Conservation (phyloP, 768 basidiomycete species). For the Rhodotorula kratochvilovae region DNA sequence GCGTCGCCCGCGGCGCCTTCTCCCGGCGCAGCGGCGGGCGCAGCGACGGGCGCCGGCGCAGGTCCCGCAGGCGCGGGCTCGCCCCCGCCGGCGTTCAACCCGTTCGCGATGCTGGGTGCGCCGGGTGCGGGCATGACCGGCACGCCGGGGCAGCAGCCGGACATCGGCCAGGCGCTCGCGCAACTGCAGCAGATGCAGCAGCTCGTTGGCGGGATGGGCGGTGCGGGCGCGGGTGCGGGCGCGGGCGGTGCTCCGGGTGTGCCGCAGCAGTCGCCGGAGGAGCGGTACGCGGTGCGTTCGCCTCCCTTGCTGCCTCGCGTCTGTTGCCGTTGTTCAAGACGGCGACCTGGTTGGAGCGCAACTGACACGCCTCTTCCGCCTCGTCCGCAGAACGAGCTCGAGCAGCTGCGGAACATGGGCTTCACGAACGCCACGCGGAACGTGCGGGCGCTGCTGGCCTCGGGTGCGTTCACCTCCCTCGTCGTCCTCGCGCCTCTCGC, state of each 20-base stretch:
- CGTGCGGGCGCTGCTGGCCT: constrained; percentile 79
- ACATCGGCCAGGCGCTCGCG: constrained; percentile 8
- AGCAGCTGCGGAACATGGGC: constrained; percentile 89
- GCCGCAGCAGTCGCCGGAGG: constrained; percentile 62
- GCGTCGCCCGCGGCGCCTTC: constrained; percentile 3
- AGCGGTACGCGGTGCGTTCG: constrained; percentile 68
- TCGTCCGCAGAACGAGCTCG: constrained; percentile 51
- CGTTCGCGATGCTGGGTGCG: constrained; percentile 19
- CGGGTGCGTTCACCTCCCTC: constrained; percentile 66
- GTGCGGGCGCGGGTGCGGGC: constrained; percentile 6
- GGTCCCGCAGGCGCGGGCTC: constrained; percentile 4
- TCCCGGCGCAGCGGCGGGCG: neutral
- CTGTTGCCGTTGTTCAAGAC: neutral
- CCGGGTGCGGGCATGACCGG: constrained; percentile 10
- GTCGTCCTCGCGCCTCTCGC: neutral
- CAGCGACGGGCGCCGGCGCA: neutral
- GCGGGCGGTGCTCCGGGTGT: constrained; percentile 28
- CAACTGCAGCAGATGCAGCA: constrained; percentile 30
- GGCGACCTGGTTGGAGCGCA: too few relatives aligned
- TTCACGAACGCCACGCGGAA: constrained; percentile 86
- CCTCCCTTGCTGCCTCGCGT: neutral
- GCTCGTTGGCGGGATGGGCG: constrained; percentile 31
- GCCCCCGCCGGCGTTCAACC: constrained; percentile 19
- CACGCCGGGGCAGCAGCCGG: neutral
- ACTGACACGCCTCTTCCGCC: too few relatives aligned